Base-by-base conservation (phyloP, 768 basidiomycete species). In the Russula brevipes region DNA sequence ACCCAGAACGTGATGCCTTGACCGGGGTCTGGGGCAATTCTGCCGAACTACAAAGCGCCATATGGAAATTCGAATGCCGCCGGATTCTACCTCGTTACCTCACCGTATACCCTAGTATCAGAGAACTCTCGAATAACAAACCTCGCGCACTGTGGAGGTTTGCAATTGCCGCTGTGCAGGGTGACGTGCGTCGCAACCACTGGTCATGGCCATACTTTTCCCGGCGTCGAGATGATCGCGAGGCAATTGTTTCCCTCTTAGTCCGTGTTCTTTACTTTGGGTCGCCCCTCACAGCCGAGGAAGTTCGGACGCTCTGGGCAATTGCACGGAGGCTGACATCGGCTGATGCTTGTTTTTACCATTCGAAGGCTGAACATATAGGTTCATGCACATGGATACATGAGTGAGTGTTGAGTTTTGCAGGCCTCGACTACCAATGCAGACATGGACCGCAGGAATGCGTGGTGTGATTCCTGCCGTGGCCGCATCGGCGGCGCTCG, bases 161-260 rank as follows among this genome's bases (percentile, higher is more conserved):
- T 46, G 76, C 76, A 10, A 69, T 72, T 33, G 49, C 49, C 0
- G 71, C 73, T 6, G 68, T 71, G 4, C 54, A 54, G 17, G 52
- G 63, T 36, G 62, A 69, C 19, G 50, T 76, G 6, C 69, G 71
- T 4, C 63, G 70, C 39, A 47, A 60, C 19, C 61, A 59, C 1
- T 74, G 73, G 72, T 53, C 71, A 1, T 75, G 73, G 74, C 55
- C 69, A 16, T 73, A 69, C 51, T 74, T 76, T 64, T 49, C 68
- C 30, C 70, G 72, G 53, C 70, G 76, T 31, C 65, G 73, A 16
- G 69, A 71, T 58, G 61, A 66, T 17, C 57, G 74, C 19, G 38
- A 64, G n/a, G 41, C 67, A 1, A 71, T 71, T 38, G 64, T 75
- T 46, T 60, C 73, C 36, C 63, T 75, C 39, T 65, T 58, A 30